Percentiles rank a stretch among this genome's conserved stretches.
Conservation (phyloP, 164 flowering plant species). For the Stephania cephalantha region DNA sequence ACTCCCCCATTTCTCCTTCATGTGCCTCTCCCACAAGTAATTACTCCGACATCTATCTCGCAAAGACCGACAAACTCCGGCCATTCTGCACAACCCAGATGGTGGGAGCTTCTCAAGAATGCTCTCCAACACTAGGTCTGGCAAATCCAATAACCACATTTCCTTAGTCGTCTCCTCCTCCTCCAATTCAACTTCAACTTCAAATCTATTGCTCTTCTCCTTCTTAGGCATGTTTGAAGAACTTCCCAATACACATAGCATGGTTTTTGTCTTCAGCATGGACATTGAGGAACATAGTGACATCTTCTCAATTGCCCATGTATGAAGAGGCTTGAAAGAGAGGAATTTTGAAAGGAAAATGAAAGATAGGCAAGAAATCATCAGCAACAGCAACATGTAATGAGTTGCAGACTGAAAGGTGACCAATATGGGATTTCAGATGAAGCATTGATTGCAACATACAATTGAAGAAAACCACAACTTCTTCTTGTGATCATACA, state of each 20-base stretch:
- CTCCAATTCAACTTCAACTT: conserved; percentile 29
- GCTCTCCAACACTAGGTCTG: conserved; percentile 71
- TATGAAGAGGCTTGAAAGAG: conserved; percentile 39
- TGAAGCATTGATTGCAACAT: not conserved
- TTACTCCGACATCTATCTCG: conserved; percentile 75
- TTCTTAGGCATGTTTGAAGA: conserved; percentile 30
- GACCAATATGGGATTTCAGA: conserved; percentile 10
- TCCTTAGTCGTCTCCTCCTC: conserved; percentile 29
- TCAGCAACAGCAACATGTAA: conserved; percentile 61
- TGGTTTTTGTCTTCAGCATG: conserved; percentile 18
- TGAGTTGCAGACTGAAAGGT: conserved; percentile 14
- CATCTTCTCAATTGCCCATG: conserved; percentile 47
- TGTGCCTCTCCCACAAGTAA: conserved; percentile 71
- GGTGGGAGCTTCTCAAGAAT: conserved; percentile 79
- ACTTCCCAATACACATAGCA: conserved; percentile 5
- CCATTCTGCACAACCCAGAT: conserved; percentile 58
- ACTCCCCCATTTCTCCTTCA: conserved; percentile 78
- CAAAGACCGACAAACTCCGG: conserved; percentile 63
- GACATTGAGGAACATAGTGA: conserved; percentile 27
- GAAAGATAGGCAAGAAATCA: conserved; percentile 63
- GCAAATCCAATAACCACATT: conserved; percentile 69
- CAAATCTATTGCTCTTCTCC: conserved; percentile 19
- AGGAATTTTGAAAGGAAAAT: conserved; percentile 58
- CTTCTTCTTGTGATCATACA: not conserved
- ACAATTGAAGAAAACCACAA: not conserved